Evolutionary conservation across 139 green algal genomes (phyloP).

Genomic region (Haematococcus lacustris): DNA sequence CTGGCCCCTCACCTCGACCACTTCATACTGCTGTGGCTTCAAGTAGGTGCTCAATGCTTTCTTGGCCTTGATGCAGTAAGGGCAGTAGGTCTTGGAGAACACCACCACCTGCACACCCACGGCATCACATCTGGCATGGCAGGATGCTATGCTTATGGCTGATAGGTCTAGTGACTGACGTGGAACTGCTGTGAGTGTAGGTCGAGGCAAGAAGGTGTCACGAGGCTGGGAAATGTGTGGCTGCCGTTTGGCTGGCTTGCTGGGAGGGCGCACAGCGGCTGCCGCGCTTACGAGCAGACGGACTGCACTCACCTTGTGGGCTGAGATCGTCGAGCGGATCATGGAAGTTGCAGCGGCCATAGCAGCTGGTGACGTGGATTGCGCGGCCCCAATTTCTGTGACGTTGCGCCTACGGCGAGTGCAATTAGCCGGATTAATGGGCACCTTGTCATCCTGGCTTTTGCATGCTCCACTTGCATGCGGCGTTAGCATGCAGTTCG

Average conservation of each 20-base stretch:
- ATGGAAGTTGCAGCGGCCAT: no score
- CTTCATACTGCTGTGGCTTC: background rate
- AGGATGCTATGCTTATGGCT: background rate
- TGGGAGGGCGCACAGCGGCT: no score
- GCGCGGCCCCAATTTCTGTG: background rate
- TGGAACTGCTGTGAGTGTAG: background rate
- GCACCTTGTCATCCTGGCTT: background rate
- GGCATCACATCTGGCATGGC: background rate
- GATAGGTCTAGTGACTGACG: background rate
- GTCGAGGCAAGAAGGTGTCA: no score
- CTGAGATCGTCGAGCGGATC: no score
- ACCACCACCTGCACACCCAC: background rate
- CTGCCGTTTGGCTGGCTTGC: no score
- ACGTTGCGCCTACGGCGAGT: background rate
- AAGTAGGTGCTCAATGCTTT: background rate
- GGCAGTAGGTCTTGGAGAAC: background rate
- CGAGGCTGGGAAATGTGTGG: no score
- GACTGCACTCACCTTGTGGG: no score
- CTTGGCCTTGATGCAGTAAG: conserved; percentile 2
- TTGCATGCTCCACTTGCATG: background rate
- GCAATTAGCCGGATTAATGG: background rate
- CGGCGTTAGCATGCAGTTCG: no score
- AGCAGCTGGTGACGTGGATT: no score
- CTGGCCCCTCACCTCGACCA: background rate
- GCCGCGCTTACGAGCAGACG: no score